Base-by-base conservation (phyloP, 2,329 filamentous ascomycete genomes). In the Ceratocystis ficicola region DNA sequence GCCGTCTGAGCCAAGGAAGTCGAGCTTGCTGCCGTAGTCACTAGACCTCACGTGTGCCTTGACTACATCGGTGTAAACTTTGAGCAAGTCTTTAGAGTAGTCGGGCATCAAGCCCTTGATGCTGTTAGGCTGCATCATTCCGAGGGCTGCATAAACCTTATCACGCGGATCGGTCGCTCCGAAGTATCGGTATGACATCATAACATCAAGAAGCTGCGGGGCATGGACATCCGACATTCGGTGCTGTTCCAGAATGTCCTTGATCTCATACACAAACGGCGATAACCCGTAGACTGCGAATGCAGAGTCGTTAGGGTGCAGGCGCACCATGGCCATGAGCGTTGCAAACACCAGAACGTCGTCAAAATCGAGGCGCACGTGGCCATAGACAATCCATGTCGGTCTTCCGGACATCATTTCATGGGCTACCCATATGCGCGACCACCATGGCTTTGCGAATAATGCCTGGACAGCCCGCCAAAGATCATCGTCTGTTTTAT, bases 141-240 rank as follows among this genome's bases (percentile, higher is more conserved):
- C 70, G 1, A 72, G 68, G 8, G 71, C 67, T 30, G 70, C 71
- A 66, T 71, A 72, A 10, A 72, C 69, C 48, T 71, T 72, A 65
- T 72, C 71, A 22, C 69, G 65, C n/a, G 70, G 68, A 60, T 71
- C 70, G 12, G 67, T 67, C 7, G 70, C 67, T 25, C 69, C 69
- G 32, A 68, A 67, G 44, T 68, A 66, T 1, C 69, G 66, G 52
- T 66, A 69, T 3, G 68, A 60, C 44, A 68, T 68, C 1, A 69
- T 65, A 5, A 66, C 61, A 44, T 66, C 65, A 3, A 69, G 64
- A 7, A 69, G 64, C 50, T 67, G 63, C 10, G 60, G 63, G 32
- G 66, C 65, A 10, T 64, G 36, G 5, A 28, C 41, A 15, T 61
- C 63, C 8, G 63, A 12, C 41, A 65, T 48, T 17, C 68, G 66